Conservation (phyloP, 495 filamentous ascomycete species). For the Sordaria brevicollis region DNA sequence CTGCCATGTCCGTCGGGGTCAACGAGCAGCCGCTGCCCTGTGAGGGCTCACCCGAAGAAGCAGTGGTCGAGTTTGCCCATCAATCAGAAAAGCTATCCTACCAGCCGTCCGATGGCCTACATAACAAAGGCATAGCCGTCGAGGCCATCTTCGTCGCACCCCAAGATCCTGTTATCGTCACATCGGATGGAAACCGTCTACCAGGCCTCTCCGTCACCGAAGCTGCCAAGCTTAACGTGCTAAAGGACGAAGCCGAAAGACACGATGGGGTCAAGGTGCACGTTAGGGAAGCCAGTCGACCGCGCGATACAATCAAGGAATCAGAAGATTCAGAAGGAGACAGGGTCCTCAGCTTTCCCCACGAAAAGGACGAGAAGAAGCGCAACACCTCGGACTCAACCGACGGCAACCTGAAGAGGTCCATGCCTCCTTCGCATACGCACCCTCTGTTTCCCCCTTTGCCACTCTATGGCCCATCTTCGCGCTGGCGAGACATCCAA, state of each 20-base stretch:
- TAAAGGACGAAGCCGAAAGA: conserved; percentile 42
- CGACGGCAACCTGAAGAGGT: conserved; percentile 26
- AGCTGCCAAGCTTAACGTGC: conserved; percentile 53
- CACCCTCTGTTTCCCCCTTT: conserved; percentile 85
- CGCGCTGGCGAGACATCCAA: conserved; percentile 50
- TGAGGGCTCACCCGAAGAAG: conserved; percentile 4
- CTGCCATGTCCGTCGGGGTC: background rate
- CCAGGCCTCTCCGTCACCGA: conserved; percentile 56
- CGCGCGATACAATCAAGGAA: conserved; percentile 5
- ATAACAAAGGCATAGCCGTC: conserved; percentile 38
- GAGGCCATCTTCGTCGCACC: conserved; percentile 58
- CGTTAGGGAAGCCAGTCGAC: conserved; percentile 13
- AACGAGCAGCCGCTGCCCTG: background rate
- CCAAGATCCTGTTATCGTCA: conserved; percentile 60
- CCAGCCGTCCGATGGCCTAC: conserved; percentile 15
- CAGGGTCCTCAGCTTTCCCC: conserved; percentile 5
- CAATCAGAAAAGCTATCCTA: conserved; percentile 55
- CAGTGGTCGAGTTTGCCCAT: conserved; percentile 31
- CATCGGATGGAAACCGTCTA: conserved; percentile 51
- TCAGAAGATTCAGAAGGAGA: background rate
- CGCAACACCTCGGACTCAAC: conserved; percentile 9
- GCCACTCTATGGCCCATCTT: conserved; percentile 71
- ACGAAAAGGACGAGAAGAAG: conserved; percentile 1
- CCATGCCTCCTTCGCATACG: conserved; percentile 52
- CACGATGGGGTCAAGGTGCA: conserved; percentile 5